These are phyloP conservation scores for Gyromitra esculenta DNA, from an alignment of 2,329 filamentous ascomycete species.

Conservation along the genomic window DNA sequence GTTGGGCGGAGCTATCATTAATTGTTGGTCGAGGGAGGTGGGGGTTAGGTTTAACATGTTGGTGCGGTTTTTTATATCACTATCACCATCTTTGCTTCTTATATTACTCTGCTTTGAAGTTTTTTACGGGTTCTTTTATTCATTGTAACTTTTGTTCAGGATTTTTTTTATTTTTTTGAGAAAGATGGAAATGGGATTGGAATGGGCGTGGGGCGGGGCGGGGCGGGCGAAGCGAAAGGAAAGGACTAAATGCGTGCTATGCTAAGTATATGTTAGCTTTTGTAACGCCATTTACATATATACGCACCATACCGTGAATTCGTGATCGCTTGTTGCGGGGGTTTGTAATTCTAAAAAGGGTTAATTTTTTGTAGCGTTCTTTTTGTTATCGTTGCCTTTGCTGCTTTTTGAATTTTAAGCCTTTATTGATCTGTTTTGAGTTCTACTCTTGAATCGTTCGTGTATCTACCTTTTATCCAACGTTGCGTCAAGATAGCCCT, in stretches of 20 bases:
- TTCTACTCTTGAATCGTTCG: background rate
- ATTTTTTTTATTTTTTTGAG: slow-evolving; percentile 23
- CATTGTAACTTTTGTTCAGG: slow-evolving; percentile 42
- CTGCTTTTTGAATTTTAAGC: background rate
- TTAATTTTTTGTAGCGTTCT: slow-evolving; percentile 24
- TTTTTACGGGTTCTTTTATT: slow-evolving; percentile 46
- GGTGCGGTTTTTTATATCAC: slow-evolving; percentile 31
- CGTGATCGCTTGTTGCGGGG: slow-evolving; percentile 24
- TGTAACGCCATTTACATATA: slow-evolving; percentile 29
- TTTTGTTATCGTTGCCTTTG: background rate
- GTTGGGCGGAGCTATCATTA: slow-evolving; percentile 34
- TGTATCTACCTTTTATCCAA: background rate
- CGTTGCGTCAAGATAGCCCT: background rate
- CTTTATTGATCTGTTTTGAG: background rate
- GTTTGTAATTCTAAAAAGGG: slow-evolving; percentile 46
- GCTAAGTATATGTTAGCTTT: slow-evolving; percentile 39
- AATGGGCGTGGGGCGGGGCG: background rate
- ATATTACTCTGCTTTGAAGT: slow-evolving; percentile 40
- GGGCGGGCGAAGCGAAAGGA: background rate
- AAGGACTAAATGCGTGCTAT: slow-evolving; percentile 29
- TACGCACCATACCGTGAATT: slow-evolving; percentile 27
- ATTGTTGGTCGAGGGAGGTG: slow-evolving; percentile 31
- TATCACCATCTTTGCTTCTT: slow-evolving; percentile 24
- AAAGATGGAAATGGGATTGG: slow-evolving; percentile 29
- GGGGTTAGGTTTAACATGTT: slow-evolving; percentile 41